Conservation (phyloP, 345 rosid species). For the Erucastrum elatum region DNA sequence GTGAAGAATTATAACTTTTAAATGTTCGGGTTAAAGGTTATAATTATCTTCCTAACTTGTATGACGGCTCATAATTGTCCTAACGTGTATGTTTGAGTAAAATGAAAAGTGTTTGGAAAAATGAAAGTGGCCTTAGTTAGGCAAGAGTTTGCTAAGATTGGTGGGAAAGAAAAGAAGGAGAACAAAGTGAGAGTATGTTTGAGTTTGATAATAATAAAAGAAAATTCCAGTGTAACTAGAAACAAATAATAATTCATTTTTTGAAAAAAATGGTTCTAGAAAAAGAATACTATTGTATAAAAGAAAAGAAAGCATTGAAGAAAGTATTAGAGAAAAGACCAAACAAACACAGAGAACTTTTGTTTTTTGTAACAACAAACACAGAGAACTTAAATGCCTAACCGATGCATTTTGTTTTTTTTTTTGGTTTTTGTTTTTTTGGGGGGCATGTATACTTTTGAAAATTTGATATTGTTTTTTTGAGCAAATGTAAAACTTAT, state of each 20-base stretch:
- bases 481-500: too few relatives aligned
- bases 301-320: slow-evolving; percentile 15
- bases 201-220: background rate
- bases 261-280: slow-evolving; percentile 16
- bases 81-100: background rate
- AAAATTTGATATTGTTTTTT: too few relatives aligned
- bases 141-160: slow-evolving; percentile 26
- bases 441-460: too few relatives aligned
- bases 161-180: slow-evolving; percentile 1
- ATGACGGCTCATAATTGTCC: background rate
- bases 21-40: background rate
- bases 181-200: slow-evolving; percentile 21
- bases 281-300: slow-evolving; percentile 19
- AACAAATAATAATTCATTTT: background rate
- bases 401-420: slow-evolving; percentile 39
- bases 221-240: slow-evolving; percentile 12
- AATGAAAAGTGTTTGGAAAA: slow-evolving; percentile 6
- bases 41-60: background rate
- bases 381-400: slow-evolving; percentile 41
- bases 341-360: slow-evolving; percentile 36
- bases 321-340: slow-evolving; percentile 22
- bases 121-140: slow-evolving; percentile 32
- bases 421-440: too few relatives aligned
- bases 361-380: background rate
- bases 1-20: background rate